Base-by-base conservation (phyloP, 2,329 filamentous ascomycete species). In the Fusarium stilboides region DNA sequence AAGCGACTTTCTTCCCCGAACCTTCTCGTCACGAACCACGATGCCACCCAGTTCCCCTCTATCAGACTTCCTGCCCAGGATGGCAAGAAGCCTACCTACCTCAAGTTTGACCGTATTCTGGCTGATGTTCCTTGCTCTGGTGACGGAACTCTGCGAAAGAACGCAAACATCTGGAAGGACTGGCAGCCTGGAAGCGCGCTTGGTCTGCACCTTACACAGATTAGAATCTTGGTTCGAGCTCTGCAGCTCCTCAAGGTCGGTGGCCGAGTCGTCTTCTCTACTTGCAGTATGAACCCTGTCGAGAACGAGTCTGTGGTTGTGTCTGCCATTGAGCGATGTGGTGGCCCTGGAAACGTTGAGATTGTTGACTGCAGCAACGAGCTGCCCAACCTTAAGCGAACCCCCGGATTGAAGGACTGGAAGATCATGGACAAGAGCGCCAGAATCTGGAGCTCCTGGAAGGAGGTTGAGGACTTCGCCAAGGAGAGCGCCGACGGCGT, bases 1-100 rank as follows among this genome's bases (percentile, higher is more conserved):
- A 99, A 99, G 86, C 92, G 96, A 65, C 86, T 99, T 51, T 97
- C 95, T 68, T 98, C 96, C 6, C 95, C 96, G 4, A 99, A 99
- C 79, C 85, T 99, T 72, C 92, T 99, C 68, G 95, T 99, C 66
- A 98, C 94, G 42, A 98, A 99, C 79, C 95, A 99, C 82, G 96
- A 99, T 80, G 96, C 96, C 42, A 98, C 94, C 6, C 90, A 97
- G 79, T 99, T 94, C 80, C 96, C 96, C 4, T 94, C 94, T 1
- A 94, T 99, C 76, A 93, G 92, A 77, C 87, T 98, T n/a, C 90
- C 89, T 14, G 83, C 85, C 5, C 80, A 84, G 34, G 82, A 85
- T n/a, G 77, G 84, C 20, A 85, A 87, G 68, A 82, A 85, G 70
- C 86, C 87, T 63, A 86, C 88, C 71, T 98, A 97, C 79, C 88